Base-by-base conservation (phyloP, 2,329 filamentous ascomycete species). In the Diaporthe sp. region DNA sequence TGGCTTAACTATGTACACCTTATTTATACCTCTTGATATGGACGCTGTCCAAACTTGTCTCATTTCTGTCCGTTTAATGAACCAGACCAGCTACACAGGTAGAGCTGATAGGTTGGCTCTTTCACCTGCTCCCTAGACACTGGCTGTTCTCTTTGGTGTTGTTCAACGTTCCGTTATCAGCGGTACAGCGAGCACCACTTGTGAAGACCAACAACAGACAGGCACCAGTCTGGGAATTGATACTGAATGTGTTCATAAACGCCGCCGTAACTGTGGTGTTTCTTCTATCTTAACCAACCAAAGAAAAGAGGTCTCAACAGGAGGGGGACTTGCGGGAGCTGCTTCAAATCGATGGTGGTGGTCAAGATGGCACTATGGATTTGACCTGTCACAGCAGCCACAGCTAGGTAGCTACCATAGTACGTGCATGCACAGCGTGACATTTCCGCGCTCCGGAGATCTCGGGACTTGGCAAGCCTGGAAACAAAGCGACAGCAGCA, bases 381-480 rank as follows among this genome's bases (percentile, higher is more conserved):
- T 31, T 70, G n/a, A 55, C 34, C 34, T 42, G 31, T 55, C 65
- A 53, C 8, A 42, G 65, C 46, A 55, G 65, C 46, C 37, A 53
- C n/a, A 42, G 65, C 53, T 31, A 46, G 39, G 60, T 46, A 65
- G 60, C 60, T 44, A 31, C 10, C 37, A 39, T 39, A 39, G 37
- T 39, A 4, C 7, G 60, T 31, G 60, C 60, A 65, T 55, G 61
- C 65, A 39, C 65, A 55, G 49, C 49, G 55, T 70, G 65, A 70
- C 65, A 55, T 70, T 70, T 55, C 37, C 62, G 46, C n/a, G 39
- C 65, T 46, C 61, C 72, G 72, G 72, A 60, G 22, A 60, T 70
- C 28, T 71, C 62, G 72, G 72, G 49, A 71, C 60, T 71, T 57
- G 49, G 61, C 51, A 71, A 39, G 51, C 42, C 31, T 70, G 65